A percentile compares a stretch with the other conserved stretches of the same genome.
phyloP scores from a whole-genome alignment of 2,329 filamentous ascomycete species.

The Graphiopsis chlorocephala region DNA sequence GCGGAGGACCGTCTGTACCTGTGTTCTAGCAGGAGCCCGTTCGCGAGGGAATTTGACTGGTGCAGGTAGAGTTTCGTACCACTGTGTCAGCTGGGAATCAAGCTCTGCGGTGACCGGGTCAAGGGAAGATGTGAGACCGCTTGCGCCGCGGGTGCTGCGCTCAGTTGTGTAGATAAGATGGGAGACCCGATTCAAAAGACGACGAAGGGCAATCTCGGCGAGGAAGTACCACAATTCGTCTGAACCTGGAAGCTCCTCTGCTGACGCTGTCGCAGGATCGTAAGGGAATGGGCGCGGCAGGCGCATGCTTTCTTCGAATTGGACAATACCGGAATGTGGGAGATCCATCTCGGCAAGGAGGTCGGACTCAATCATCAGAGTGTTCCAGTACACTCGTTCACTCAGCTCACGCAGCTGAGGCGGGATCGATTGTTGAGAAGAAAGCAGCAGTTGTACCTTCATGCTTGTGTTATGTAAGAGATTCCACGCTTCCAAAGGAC shows the following conservation, averaged over 20 bases:
- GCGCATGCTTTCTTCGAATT: constrained; percentile 77
- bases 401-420: constrained; percentile 68
- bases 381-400: constrained; percentile 81
- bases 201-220: constrained; percentile 74
- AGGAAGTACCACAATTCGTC: constrained; percentile 86
- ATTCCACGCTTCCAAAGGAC: constrained; percentile 80
- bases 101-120: constrained; percentile 77
- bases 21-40: constrained; percentile 63
- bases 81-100: constrained; percentile 78
- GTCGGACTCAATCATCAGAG: constrained; percentile 75
- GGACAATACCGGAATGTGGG: constrained; percentile 77
- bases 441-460: constrained; percentile 75
- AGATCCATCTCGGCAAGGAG: constrained; percentile 75
- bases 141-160: constrained; percentile 53
- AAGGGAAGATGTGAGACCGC: constrained; percentile 70
- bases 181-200: constrained; percentile 55
- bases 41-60: constrained; percentile 76
- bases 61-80: constrained; percentile 75
- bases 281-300: constrained; percentile 73
- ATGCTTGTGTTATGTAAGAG: constrained; percentile 75
- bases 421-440: constrained; percentile 68
- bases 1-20: constrained; percentile 74
- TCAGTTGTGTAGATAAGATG: constrained; percentile 47
- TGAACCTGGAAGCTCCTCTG: constrained; percentile 47
- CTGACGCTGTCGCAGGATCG: constrained; percentile 56